Percentiles rank a stretch among this genome's conserved stretches.
phyloP scores from a whole-genome alignment of 164 flowering plant genomes.

The Litsea cubeba region DNA sequence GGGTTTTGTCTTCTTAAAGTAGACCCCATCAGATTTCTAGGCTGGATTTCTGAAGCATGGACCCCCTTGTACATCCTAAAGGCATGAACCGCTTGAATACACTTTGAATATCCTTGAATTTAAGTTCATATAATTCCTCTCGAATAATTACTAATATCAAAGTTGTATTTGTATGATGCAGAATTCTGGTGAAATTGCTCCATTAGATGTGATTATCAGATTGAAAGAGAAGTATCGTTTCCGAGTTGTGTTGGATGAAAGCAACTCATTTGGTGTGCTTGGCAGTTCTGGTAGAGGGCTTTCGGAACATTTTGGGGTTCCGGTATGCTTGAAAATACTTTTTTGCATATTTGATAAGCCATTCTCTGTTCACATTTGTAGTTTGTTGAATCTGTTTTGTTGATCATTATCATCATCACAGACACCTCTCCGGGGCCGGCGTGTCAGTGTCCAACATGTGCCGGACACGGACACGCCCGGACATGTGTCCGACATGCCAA shows the following conservation, averaged over 20 bases:
- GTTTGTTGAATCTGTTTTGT: conserved; percentile 10
- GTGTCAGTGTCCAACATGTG: too few species aligned
- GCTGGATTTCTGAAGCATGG: too few species aligned
- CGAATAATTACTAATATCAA: neutral
- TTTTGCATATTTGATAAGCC: conserved; percentile 8
- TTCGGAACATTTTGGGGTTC: conserved; percentile 69
- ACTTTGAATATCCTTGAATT: too few species aligned
- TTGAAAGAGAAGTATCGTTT: conserved; percentile 85
- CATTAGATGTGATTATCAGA: conserved; percentile 73
- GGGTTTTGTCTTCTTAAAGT: too few species aligned
- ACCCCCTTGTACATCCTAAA: too few species aligned
- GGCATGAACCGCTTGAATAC: too few species aligned
- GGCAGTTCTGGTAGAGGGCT: conserved; percentile 91
- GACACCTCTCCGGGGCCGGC: too few species aligned
- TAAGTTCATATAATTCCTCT: too few species aligned
- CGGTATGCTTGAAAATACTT: conserved; percentile 44
- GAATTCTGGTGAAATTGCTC: conserved; percentile 98
- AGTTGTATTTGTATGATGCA: conserved; percentile 24
- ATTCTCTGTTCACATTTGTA: neutral
- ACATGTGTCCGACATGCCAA: too few species aligned
- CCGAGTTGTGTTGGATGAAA: conserved; percentile 90
- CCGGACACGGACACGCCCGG: too few species aligned
- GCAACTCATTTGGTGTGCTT: conserved; percentile 95
- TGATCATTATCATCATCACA: too few species aligned
- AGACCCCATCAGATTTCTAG: too few species aligned